A percentile compares a stretch with the other conserved stretches of the same genome.
Evolutionary conservation across 352 stramenopile species (phyloP).

Genomic region (Lagenidium giganteum): DNA sequence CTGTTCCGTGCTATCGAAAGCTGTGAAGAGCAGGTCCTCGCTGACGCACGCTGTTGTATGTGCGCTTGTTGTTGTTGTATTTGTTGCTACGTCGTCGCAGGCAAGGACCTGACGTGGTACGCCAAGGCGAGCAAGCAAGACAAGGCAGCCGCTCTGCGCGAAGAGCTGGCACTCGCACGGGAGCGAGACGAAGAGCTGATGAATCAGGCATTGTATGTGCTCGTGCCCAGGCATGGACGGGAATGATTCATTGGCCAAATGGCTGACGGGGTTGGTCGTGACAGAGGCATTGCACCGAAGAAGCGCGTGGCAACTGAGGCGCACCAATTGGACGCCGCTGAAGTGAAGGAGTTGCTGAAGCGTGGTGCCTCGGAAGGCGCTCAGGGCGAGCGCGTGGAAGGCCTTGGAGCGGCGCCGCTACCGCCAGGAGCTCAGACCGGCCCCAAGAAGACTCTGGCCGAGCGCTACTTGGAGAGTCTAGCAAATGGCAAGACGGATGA

Average conservation of each 20-base stretch:
- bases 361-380: constrained; percentile 63
- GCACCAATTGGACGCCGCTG: constrained; percentile 54
- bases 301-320: constrained; percentile 35
- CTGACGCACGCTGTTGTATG: not conserved
- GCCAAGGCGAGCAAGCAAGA: constrained; percentile 64
- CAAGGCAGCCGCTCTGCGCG: constrained; percentile 38
- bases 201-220: constrained; percentile 81
- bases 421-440: constrained; percentile 31
- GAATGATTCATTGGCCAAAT: not conserved
- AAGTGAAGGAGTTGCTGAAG: constrained; percentile 86
- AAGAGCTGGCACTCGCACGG: constrained; percentile 68
- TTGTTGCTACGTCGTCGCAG: too few species aligned
- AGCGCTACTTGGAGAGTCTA: constrained; percentile 66
- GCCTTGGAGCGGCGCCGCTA: constrained; percentile 70
- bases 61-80: constrained; percentile 1
- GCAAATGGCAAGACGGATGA: constrained; percentile 42
- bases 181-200: constrained; percentile 87
- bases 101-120: constrained; percentile 90
- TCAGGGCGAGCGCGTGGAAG: constrained; percentile 79
- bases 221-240: not conserved
- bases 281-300: constrained; percentile 62
- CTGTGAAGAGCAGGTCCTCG: too few species aligned
- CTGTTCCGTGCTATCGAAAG: too few species aligned
- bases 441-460: constrained; percentile 60
- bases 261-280: not conserved